Base-by-base conservation (phyloP, 768 basidiomycete genomes). In the Mycena sanguinolenta region DNA sequence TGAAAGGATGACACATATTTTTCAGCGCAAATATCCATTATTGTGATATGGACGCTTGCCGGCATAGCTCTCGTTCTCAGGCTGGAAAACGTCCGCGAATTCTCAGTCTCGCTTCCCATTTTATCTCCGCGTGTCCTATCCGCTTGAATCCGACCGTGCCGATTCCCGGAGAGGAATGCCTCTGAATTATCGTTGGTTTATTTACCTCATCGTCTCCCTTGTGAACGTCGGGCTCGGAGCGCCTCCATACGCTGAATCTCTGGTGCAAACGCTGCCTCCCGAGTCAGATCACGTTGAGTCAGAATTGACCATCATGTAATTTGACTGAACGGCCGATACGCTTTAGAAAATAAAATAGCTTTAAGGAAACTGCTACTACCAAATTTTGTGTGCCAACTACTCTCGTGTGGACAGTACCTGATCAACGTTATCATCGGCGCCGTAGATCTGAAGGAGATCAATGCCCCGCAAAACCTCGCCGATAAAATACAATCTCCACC, bases 221-320 rank as follows among this genome's bases (percentile, higher is more conserved):
- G 55, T 12, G 55, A 38, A 58, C 54, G 42, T 64, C 63, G 10
- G 54, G 25, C 54, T 34, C 39, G 53, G 54, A 49, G 23, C 12
- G 36, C 50, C 53, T 23, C 27, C 28, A 21, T 27, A 5, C 2
- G 58, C 16, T 13, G 23, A 32, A 44, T 46, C 23, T 60, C 59
- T 60, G 30, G 59, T 30, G 55, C 36, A 25, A 58, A 38, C 55
- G n/a, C 30, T 32, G 19, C 13, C 10, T 57, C 17, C 23, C 23
- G 54, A 58, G 55, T 23, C 25, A 13, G 3, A 64, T 13, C 39
- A 38, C 54, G 63, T 57, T 64, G 44, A 57, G 63, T 46, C 39
- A 19, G 25, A 39, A 34, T 23, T 21, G 34, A 34, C 28, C n/a
- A 44, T 13, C 23, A 8, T 36, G 23, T 14, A 34, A 57, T 25